These are phyloP conservation scores for Calonectria henricotiae DNA, from an alignment of 2,329 filamentous ascomycete genomes.

Conservation along the genomic window DNA sequence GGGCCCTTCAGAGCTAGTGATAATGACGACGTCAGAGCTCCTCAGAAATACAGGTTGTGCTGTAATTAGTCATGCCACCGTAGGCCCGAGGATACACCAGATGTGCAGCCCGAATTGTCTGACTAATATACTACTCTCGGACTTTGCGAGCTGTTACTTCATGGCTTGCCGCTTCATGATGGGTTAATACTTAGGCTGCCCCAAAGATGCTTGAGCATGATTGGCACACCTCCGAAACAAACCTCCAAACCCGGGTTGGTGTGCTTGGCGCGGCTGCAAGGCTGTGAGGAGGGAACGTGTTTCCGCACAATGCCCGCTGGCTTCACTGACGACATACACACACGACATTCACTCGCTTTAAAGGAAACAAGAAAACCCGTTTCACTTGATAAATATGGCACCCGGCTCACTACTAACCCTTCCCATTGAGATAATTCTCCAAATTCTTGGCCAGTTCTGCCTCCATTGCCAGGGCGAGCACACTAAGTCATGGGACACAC, in stretches of 20 bases:
- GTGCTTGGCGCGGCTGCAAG: conserved; percentile 16
- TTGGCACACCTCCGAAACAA: conserved; percentile 18
- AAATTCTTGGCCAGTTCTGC: conserved; percentile 33
- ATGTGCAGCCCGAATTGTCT: not conserved
- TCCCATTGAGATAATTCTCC: conserved; percentile 7
- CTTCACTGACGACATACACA: conserved; percentile 18
- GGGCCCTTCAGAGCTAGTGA: not conserved
- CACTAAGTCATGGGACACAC: conserved; percentile 28
- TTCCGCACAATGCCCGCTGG: conserved; percentile 8
- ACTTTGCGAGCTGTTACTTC: not conserved
- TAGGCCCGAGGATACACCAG: not conserved
- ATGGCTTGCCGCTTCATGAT: conserved; percentile 15
- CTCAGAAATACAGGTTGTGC: conserved; percentile 17
- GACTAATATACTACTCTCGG: conserved; percentile 6
- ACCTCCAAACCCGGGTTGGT: not conserved
- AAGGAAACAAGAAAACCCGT: not conserved
- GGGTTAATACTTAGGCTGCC: not conserved
- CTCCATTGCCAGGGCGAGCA: conserved; percentile 31
- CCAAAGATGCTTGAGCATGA: conserved; percentile 7
- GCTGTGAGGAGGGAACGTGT: conserved; percentile 6
- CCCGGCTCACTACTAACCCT: not conserved
- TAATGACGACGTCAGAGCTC: conserved; percentile 21
- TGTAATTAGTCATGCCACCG: conserved; percentile 20
- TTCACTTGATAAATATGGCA: not conserved
- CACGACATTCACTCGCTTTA: not conserved